Evolutionary conservation across 2,329 filamentous ascomycete genomes (phyloP), one percentile per base, ranked within the genome.

Genomic region (Pseudogymnoascus sp.): DNA sequence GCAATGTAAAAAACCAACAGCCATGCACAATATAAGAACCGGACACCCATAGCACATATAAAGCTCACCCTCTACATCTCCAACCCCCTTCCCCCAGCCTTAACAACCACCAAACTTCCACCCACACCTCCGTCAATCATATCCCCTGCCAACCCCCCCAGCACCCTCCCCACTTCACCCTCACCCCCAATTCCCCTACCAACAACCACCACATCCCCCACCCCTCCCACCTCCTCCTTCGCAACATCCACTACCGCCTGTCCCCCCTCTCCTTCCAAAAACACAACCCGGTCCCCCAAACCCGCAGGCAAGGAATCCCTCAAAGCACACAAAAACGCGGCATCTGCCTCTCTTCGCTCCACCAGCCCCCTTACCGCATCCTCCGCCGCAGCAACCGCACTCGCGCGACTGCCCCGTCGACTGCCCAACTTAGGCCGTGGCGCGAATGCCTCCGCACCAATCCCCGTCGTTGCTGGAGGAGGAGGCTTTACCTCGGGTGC

Each of bases 171-270:
- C 4, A 26, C 59, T 7, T 26, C 59, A 1, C 31, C 35, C 10
- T 15, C 59, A 0, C 37, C 59, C 4, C 59, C 35, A 19, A 35
- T 67, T 73, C 71, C 65, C 70, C 76, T 66, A n/a, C 88, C 89
- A 11, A 91, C 76, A 1, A 93, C 79, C 15, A 93, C 78, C 21
- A 93, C 77, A 70, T 91, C 88, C 1, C 89, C 89, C 0, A 86
- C 85, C 68, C 90, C 91, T 70, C 79, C 82, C 0, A 91, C 79
- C 61, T 87, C 85, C 29, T 79, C 74, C 61, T 80, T 79, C 0
- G 88, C 88, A 4, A 80, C 75, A 5, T 79, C 76, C 1, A 88
- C 21, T 11, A 62, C 38, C 21, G 37, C 46, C 26, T 62, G 60
- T 15, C 66, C 1, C 81, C 77, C 63, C 80, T 79, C 1, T 72